These are phyloP conservation scores for Oropetium thomaeum DNA, from an alignment of 176 grass and related monocot species.

Conservation along the genomic window DNA sequence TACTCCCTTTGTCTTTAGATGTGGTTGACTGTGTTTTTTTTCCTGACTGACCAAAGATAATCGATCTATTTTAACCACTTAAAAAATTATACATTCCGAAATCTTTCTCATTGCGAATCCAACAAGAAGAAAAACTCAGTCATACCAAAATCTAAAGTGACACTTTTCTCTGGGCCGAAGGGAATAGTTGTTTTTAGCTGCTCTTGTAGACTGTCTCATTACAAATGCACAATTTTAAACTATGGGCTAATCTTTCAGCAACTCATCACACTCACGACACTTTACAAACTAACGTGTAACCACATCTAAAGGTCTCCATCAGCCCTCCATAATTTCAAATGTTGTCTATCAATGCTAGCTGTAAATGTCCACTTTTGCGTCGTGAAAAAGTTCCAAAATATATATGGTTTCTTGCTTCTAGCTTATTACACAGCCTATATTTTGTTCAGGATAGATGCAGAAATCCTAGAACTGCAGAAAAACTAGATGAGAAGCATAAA, in stretches of 20 bases:
- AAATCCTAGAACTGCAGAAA: conserved; percentile 65
- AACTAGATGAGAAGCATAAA: conserved; percentile 55
- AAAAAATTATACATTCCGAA: too few species aligned
- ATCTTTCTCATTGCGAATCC: too few species aligned
- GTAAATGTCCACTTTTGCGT: background rate
- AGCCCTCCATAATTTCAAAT: conserved; percentile 15
- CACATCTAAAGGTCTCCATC: conserved; percentile 16
- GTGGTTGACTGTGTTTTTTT: too few species aligned
- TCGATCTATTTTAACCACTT: too few species aligned
- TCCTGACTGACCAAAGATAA: too few species aligned
- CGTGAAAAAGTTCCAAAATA: background rate
- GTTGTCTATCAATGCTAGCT: background rate
- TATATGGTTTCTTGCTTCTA: conserved; percentile 17
- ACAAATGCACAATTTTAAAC: background rate
- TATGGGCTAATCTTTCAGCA: conserved; percentile 2
- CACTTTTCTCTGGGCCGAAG: too few species aligned
- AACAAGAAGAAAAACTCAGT: too few species aligned
- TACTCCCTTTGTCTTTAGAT: too few species aligned
- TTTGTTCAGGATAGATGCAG: conserved; percentile 89
- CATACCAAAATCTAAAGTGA: too few species aligned
- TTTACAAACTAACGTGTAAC: background rate
- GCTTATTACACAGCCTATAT: conserved; percentile 17
- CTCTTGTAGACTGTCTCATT: background rate
- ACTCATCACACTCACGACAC: background rate
- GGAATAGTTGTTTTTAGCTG: conserved; percentile 6